phyloP scores from a whole-genome alignment of 2,329 filamentous ascomycete genomes.

The Didymella glomerata region DNA sequence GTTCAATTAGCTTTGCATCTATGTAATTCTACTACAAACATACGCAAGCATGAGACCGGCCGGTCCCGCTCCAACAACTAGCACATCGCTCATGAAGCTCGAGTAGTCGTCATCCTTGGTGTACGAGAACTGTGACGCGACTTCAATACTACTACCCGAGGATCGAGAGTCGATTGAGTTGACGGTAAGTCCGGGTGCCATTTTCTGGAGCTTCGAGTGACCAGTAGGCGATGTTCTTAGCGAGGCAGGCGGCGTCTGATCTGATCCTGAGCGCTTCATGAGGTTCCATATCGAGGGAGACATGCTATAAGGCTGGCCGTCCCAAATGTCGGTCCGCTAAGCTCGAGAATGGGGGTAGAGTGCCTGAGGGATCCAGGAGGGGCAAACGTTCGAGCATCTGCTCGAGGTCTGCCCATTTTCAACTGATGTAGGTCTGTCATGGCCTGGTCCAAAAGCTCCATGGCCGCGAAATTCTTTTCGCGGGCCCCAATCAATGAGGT shows the following conservation, averaged over 20 bases:
- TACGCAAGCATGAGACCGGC: conserved; percentile 56
- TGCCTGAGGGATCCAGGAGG: conserved; percentile 26
- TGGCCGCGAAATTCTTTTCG: conserved; percentile 27
- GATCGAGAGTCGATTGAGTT: conserved; percentile 38
- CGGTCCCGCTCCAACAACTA: conserved; percentile 55
- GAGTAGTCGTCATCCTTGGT: conserved; percentile 38
- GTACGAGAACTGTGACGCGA: conserved; percentile 29
- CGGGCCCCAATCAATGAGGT: conserved; percentile 33
- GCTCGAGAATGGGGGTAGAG: conserved; percentile 44
- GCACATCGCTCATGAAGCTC: conserved; percentile 50
- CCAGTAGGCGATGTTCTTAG: conserved; percentile 28
- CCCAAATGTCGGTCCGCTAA: conserved; percentile 26
- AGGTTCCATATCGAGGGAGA: conserved; percentile 43
- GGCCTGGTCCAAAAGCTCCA: conserved; percentile 17
- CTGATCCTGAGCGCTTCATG: conserved; percentile 45
- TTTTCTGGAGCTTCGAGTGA: conserved; percentile 43
- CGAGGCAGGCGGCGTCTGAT: conserved; percentile 26
- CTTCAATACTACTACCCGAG: conserved; percentile 34
- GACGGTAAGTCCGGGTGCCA: conserved; percentile 43
- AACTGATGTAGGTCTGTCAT: conserved; percentile 26
- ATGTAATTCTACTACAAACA: conserved; percentile 5
- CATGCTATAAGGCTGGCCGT: conserved; percentile 41
- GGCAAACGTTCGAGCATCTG: conserved; percentile 32
- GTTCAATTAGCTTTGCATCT: conserved; percentile 10
- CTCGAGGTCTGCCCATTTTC: conserved; percentile 40